Evolutionary conservation across 2,329 filamentous ascomycete species (phyloP), one percentile per base, ranked within the genome.

Genomic region (Simplicillium aogashimaense): DNA sequence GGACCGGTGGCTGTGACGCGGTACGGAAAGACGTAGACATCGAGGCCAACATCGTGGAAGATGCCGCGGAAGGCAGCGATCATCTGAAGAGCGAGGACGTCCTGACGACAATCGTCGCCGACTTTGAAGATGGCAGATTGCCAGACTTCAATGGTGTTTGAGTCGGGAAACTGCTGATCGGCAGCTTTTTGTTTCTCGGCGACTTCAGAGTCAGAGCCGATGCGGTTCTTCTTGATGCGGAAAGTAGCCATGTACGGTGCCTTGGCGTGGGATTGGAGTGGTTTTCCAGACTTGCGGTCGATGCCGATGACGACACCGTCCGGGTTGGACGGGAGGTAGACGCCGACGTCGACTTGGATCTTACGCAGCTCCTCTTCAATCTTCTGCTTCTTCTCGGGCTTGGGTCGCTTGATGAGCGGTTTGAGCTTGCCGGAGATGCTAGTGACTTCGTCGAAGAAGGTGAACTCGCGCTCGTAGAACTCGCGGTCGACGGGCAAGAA

Each of bases 71-170:
- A 99, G 1, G 89, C 88, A 1, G 92, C 83, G 58, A 99, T 95
- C 83, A 99, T 94, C 62, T 98, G 92, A 45, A 99, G 69, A 2
- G 92, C 92, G 44, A 99, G 72, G 39, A 99, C 85, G 53, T 99
- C 94, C 64, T 99, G 92, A 38, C 92, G 83, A 58, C 92, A 97
- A 61, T 99, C 92, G 58, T 99, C 92, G 46, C 92, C 92, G 37
- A 99, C 94, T 61, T 99, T 99, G 79, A 99, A 99, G 55, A 99
- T 99, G 42, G 90, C 92, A 2, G 88, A 94, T 61, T 98, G 92
- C 94, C 92, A 97, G n/a, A 90, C 83, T 60, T 98, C 94, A 50
- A 94, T 78, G 0, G 79, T 86, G 52, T 74, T 77, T 39, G 66
- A 64, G 39, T 57, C 55, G n/a, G 52, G 51, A 1, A 45, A 44